Base-by-base conservation (phyloP, 768 basidiomycete genomes). In the Fomitopsis serialis region DNA sequence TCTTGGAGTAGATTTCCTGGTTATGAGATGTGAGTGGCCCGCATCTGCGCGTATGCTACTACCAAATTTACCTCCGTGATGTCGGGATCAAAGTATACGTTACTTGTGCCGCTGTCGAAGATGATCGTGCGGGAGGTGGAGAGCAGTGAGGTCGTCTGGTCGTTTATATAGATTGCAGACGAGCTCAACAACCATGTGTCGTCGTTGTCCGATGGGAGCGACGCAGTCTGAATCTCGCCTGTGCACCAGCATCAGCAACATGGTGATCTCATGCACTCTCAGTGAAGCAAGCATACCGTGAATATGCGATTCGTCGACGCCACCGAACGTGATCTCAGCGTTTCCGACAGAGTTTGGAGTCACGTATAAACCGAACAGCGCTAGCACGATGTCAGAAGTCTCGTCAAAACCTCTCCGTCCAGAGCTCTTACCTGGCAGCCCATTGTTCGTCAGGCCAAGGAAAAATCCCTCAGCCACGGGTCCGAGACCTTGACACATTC, bases 81-180 rank as follows among this genome's bases (percentile, higher is more conserved):
- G 37, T 64, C 61, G 21, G 77, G 75, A 42, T 74, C 69, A 53
- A 82, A 78, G 21, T 81, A 63, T 37, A 81, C 63, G 62, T 81
- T 82, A 60, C 78, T 78, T 22, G 79, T 81, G 32, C 82, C 79
- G 54, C 75, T 77, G 64, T 82, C 80, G 57, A 81, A 81, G 46
- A 82, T 79, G 61, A 82, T 70, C 45, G 58, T 72, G 24, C 78
- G 73, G 42, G 61, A 58, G 11, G 64, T 62, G 48, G 71, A 72
- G 45, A 82, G 66, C 8, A 72, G 52, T 8, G 69, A 66, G 12
- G 67, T 78, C 2, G 79, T 78, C 63, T 76, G 70, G 24, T 80
- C 79, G 54, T 82, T 82, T 42, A 84, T 78, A 23, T 66, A 73
- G 42, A 82, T 66, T 32, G 68, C 61, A 32, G 77, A 68, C 5